phyloP scores from a whole-genome alignment of 306 rosid species.

The Pachyrhizus erosus region DNA sequence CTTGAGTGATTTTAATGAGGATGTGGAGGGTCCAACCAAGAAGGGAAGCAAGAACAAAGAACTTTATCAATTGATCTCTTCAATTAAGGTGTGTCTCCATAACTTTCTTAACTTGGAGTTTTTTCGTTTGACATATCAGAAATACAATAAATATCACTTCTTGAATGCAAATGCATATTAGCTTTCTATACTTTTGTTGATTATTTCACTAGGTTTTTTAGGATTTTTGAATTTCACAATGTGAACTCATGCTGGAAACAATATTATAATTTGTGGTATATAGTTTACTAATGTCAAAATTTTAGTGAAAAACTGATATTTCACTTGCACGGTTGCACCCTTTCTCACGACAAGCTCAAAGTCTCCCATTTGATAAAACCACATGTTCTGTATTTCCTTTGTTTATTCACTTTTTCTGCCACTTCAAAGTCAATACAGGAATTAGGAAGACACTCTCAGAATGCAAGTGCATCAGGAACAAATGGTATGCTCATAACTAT shows the following conservation, averaged over 20 bases:
- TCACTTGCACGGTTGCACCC: neutral
- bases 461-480: slow-evolving; percentile 1
- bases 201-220: neutral
- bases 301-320: neutral
- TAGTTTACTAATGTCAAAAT: neutral
- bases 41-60: neutral
- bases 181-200: neutral
- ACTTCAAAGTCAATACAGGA: slow-evolving; percentile 23
- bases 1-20: neutral
- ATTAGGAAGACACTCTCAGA: neutral
- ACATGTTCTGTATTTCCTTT: slow-evolving; percentile 1
- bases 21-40: neutral
- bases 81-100: slow-evolving; percentile 30
- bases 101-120: neutral
- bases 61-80: slow-evolving; percentile 23
- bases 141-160: neutral
- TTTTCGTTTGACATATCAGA: too few species aligned
- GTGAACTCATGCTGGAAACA: neutral
- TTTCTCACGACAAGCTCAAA: neutral
- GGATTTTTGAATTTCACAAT: neutral
- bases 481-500: slow-evolving; percentile 41
- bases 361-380: neutral
- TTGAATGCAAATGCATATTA: neutral
- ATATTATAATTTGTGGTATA: neutral
- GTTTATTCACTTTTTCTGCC: neutral